Conservation (phyloP, 768 basidiomycete species). For the Mycena polygramma region DNA sequence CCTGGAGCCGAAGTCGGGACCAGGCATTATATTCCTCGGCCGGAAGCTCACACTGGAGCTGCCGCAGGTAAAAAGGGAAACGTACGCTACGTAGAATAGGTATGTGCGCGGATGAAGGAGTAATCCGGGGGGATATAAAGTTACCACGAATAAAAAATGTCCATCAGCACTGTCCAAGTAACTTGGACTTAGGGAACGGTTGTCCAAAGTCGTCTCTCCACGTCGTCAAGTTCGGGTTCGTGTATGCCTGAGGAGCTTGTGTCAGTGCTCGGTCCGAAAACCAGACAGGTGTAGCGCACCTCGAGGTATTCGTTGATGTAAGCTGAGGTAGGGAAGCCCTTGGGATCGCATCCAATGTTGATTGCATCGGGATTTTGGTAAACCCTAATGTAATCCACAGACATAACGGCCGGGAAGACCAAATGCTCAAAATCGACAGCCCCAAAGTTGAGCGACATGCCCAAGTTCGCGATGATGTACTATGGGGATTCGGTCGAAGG, state of each 20-base stretch:
- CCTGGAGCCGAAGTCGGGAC: too few relatives aligned
- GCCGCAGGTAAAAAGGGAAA: conserved; percentile 8
- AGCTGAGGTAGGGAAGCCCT: conserved; percentile 79
- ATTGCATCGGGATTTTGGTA: conserved; percentile 80
- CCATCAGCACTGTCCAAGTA: conserved; percentile 69
- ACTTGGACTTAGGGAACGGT: conserved; percentile 75
- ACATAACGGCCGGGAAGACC: conserved; percentile 80
- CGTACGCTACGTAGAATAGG: conserved; percentile 6
- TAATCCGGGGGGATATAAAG: conserved; percentile 17
- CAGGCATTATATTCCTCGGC: conserved; percentile 4
- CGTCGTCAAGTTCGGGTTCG: conserved; percentile 84
- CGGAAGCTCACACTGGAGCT: not conserved
- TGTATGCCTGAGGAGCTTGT: conserved; percentile 66
- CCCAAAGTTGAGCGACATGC: conserved; percentile 85
- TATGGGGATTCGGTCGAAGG: not conserved
- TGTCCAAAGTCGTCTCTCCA: conserved; percentile 77
- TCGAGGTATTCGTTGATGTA: conserved; percentile 79
- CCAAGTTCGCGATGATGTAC: conserved; percentile 90
- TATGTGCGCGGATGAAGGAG: conserved; percentile 12
- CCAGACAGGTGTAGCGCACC: not conserved
- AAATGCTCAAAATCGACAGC: conserved; percentile 77
- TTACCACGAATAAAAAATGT: not conserved
- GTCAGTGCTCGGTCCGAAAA: conserved; percentile 32
- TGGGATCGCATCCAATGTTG: conserved; percentile 90
- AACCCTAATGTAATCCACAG: conserved; percentile 83